Percentiles rank a stretch among this genome's conserved stretches.
These are phyloP conservation scores for Chrysoporthe deuterocubensis DNA, from an alignment of 2,329 filamentous ascomycete genomes.

Conservation along the genomic window DNA sequence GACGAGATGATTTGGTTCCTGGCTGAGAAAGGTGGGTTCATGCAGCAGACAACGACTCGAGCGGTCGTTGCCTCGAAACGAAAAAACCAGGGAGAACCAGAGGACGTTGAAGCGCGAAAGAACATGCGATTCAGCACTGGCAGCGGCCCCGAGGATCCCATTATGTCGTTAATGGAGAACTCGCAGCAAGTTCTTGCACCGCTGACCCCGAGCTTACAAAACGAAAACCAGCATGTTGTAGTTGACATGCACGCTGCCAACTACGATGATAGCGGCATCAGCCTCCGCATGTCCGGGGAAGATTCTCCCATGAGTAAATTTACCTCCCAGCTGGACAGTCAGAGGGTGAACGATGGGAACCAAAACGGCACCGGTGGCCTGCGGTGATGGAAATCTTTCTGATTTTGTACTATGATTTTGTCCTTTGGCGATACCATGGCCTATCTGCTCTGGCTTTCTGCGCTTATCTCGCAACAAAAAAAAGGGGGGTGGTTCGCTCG, in stretches of 20 bases:
- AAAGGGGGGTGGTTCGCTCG: background rate
- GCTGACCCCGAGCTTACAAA: slow-evolving; percentile 49
- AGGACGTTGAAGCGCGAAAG: slow-evolving; percentile 18
- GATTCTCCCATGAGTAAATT: slow-evolving; percentile 67
- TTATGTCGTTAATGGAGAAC: slow-evolving; percentile 49
- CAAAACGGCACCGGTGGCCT: slow-evolving; percentile 19
- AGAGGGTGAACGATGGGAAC: slow-evolving; percentile 16
- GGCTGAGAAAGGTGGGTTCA: slow-evolving; percentile 87
- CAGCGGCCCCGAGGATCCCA: slow-evolving; percentile 49
- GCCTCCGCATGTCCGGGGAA: slow-evolving; percentile 69
- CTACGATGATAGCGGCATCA: slow-evolving; percentile 77
- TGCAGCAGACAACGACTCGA: slow-evolving; percentile 59
- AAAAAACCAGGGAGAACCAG: slow-evolving; percentile 13
- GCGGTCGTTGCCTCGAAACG: slow-evolving; percentile 33
- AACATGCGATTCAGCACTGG: slow-evolving; percentile 44
- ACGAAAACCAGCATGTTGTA: slow-evolving; percentile 48
- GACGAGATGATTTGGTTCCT: slow-evolving; percentile 94
- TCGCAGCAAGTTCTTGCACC: slow-evolving; percentile 55
- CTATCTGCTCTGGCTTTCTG: background rate
- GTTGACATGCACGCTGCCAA: slow-evolving; percentile 49
- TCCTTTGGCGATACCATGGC: slow-evolving; percentile 1
- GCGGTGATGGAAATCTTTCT: slow-evolving; percentile 15
- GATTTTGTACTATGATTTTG: slow-evolving; percentile 5
- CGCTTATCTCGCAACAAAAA: background rate
- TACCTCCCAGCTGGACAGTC: slow-evolving; percentile 38